These are phyloP conservation scores for Suillus sp. DNA, from an alignment of 768 basidiomycete species.

Conservation along the genomic window DNA sequence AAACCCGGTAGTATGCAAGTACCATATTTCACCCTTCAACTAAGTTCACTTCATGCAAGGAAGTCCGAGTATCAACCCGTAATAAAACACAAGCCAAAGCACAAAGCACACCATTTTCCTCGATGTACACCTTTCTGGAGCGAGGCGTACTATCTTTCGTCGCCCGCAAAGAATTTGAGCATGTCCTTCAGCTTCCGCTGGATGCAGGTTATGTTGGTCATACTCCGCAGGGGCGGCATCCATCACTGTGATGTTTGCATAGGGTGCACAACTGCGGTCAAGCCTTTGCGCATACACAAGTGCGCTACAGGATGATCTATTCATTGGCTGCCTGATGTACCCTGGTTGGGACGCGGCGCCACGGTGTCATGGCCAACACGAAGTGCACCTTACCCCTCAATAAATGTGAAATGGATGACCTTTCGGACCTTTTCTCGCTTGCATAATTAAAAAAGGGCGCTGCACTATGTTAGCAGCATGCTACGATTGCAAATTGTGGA, in stretches of 20 bases:
- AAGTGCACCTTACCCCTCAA: neutral
- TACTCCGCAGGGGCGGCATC: neutral
- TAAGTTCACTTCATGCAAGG: neutral
- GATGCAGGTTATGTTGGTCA: neutral
- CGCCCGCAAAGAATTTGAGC: neutral
- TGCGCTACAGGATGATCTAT: neutral
- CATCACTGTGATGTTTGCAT: neutral
- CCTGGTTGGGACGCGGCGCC: neutral
- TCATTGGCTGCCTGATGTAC: neutral
- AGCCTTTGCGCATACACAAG: neutral
- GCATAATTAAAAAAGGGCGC: neutral
- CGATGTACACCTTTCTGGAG: neutral
- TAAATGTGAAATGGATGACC: neutral
- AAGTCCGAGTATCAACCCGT: neutral
- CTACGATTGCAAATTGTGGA: neutral
- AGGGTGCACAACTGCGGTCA: neutral
- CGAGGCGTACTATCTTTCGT: neutral
- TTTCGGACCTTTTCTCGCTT: neutral
- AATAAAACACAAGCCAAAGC: neutral
- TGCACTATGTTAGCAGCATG: neutral
- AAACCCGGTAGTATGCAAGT: neutral
- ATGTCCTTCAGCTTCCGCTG: neutral
- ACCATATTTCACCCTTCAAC: neutral
- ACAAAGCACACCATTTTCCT: too few species aligned
- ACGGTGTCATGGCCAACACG: conserved; percentile 6